Evolutionary conservation across 257 asterid genomes (phyloP), one percentile per base, ranked within the genome.

Genomic region (Forsythia viridissima): DNA sequence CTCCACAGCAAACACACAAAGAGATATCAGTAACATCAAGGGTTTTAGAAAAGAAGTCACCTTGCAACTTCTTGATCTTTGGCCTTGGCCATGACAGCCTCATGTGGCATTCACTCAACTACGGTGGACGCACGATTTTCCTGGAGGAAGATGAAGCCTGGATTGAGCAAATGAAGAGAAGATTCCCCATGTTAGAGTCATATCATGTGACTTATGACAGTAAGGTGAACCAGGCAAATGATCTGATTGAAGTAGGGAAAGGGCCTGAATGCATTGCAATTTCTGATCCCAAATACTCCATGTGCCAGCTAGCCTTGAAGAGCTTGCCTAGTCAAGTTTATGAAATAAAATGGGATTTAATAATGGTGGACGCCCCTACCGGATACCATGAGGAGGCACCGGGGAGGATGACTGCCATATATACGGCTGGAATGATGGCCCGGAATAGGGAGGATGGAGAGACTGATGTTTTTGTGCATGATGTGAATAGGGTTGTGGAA

Each of bases 381-480:
- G 97, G 98, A 1, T 94, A 91, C 80, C 79, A 92, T 20, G 93
- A 90, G 34, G 96, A 92, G 41, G 97, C 97, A 6, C 98, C 97
- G 8, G 98, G 98, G 74, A 74, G 98, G 81, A 94, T 94, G 98
- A 66, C 87, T 18, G 98, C 96, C 11, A 94, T 94, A 55, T 94
- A 92, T 74, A 94, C 97, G 5, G 98, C 94, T 0, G 97, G 98
- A n/a, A 92, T 94, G 98, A 86, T 92, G 94, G 98, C 97, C 0
- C 85, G 97, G 82, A 90, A 88, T 78, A 85, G 84, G 34, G 89
- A 70, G 18, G 85, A 77, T 48, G 90, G 80, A 7, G 89, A 70
- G 79, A 94, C 98, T 16, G 86, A 94, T 41, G 92, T 94, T 73
- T 84, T 94, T 78, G 97, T 94, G 80, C 98, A 94, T 76, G 97